Base-by-base conservation (phyloP, 345 rosid genomes). In the Viola odorata region DNA sequence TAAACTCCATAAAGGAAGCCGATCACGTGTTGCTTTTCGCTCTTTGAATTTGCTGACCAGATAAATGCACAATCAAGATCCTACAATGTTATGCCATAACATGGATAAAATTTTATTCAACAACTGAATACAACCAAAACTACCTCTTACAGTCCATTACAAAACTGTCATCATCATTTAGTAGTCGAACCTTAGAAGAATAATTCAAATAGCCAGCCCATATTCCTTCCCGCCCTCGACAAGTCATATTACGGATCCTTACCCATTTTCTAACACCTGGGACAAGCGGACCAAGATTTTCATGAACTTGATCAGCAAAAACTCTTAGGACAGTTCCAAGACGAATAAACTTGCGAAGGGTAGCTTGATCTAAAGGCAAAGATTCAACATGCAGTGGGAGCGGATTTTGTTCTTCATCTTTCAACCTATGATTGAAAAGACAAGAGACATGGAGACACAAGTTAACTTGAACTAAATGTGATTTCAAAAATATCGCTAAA, bases 271-370 rank as follows among this genome's bases (percentile, higher is more conserved):
- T 67, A 51, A 40, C 17, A 17, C 50, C 51, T 2, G 4, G 45
- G 15, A 67, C 57, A 38, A 17, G 64, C 7, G 6, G 8, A 15
- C 51, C 68, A 41, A 66, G 15, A 8, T 62, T 58, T 62, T 53
- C 72, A 67, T 72, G 65, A 37, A 6, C 15, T 40, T 3, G 9
- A 53, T 66, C 51, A 5, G 55, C 57, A 9, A 32, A 23, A 8
- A 64, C 61, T 54, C 69, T 70, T 59, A 70, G 41, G 40, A 64
- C 45, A 11, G 69, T 64, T 12, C 69, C 47, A 7, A 70, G 3
- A 15, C 12, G 6, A 12, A 5, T 17, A 64, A 70, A 70, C 12
- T 53, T 40, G n/a, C 11, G 7, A 16, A 64, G 10, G 52, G 15
- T 53, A 54, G 64, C 7, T 8, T 2, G 9, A 38, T 59, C 57